Evolutionary conservation across 2,329 filamentous ascomycete genomes (phyloP), one percentile per base, ranked within the genome.

Genomic region (Ascochyta fabae): DNA sequence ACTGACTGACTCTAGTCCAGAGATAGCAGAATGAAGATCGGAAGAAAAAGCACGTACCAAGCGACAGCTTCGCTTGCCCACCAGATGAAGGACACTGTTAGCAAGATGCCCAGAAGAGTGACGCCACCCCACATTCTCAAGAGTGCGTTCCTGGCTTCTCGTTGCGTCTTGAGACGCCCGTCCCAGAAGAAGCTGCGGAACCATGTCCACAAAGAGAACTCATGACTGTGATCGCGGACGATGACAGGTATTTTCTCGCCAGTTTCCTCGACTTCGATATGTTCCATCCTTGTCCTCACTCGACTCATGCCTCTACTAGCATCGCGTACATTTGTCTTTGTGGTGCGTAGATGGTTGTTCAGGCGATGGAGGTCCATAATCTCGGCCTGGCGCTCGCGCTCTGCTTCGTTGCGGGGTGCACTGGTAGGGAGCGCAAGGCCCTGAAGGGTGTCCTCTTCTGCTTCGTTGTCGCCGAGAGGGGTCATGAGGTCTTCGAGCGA

Each of bases 61-160:
- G 83, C 78, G 33, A 76, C 67, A 29, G 75, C 75, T 68, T 84
- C 82, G 36, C 76, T 66, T 27, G 81, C 61, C 63, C 79, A 81
- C 82, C 82, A 87, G 34, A 73, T 61, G 16, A 80, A 65, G 16
- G 79, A 71, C 7, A 76, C 22, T 1, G 82, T 55, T 12, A 78
- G 66, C 26, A 75, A 55, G 69, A 79, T 72, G 36, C 77, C 75
- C 4, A 79, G 60, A 47, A 70, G 67, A 12, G 79, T 80, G 6
- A 78, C 58, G 7, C 65, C 66, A 15, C 72, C 69, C 51, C 74
- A 61, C 3, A 64, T 59, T 15, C 55, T 59, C 55, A 56, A 53
- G 7, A 33, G 42, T 34, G 58, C 56, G 15, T 52, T 56, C 1
- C 55, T 58, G 24, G 39, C 40, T 33, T 46, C 40, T 22, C 67